Base-by-base conservation (phyloP, 2,329 filamentous ascomycete species). In the Pseudogymnoascus sp. region DNA sequence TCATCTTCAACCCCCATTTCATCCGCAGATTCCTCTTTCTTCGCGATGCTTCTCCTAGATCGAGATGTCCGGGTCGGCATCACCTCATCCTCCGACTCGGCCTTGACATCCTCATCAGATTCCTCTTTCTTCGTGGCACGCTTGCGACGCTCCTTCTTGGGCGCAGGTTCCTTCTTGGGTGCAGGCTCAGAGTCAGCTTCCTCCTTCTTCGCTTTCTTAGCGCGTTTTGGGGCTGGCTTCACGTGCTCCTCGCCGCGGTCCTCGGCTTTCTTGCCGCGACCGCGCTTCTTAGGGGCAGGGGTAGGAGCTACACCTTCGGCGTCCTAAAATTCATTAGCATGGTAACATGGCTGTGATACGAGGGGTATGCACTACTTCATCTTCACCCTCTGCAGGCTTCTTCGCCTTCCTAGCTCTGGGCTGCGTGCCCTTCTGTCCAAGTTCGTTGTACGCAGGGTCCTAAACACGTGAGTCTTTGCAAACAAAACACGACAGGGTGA, bases 261-360 rank as follows among this genome's bases (percentile, higher is more conserved):
- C 21, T 64, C 63, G 49, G 64, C 66, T 33, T 66, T 66, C 45
- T 68, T 66, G 11, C 60, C 63, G 55, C 73, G 73, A 9, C 69
- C 69, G 60, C 74, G 74, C 70, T 78, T 77, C 71, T 78, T 79
- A 16, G 75, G 69, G 40, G 73, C 71, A 9, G 62, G 5, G 5
- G 52, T 18, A 5, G 28, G 6, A 5, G 61, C 23, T 16, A 31
- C 11, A n/a, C 41, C 23, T 18, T 45, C 61, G 12, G 59, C 55
- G 16, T 64, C 28, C 4, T 67, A 33, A 21, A 65, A 25, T 16
- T 63, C 62, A 55, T 64, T 8, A 23, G 63, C 35, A 59, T 65
- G 18, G 16, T 21, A 38, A 8, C 65, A 61, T 25, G 67, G 12
- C 18, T 35, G 12, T 21, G 5, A 21, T 61, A 4, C 18, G 28